Percentiles rank a stretch among this genome's conserved stretches.
These are phyloP conservation scores for Neurospora sp. DNA, from an alignment of 495 filamentous ascomycete genomes.

Conservation along the genomic window DNA sequence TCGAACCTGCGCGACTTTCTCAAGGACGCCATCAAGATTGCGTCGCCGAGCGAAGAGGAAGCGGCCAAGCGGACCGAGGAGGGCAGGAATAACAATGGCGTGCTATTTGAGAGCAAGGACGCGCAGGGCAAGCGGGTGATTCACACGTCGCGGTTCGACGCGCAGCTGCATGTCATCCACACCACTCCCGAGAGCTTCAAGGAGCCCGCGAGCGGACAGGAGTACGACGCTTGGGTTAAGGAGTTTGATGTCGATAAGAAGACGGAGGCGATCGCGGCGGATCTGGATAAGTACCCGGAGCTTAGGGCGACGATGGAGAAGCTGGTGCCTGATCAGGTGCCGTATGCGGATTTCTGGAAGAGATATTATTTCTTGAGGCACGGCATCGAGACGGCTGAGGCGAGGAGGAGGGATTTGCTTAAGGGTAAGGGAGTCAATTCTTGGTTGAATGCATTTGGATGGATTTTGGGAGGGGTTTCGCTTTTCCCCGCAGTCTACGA, in stretches of 20 bases:
- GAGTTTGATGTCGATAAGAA: slow-evolving; percentile 72
- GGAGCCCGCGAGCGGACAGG: slow-evolving; percentile 56
- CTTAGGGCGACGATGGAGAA: slow-evolving; percentile 89
- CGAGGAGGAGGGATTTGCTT: slow-evolving; percentile 76
- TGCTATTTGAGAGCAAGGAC: slow-evolving; percentile 88
- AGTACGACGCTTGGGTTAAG: slow-evolving; percentile 66
- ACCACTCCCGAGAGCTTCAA: slow-evolving; percentile 77
- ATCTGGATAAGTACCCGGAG: slow-evolving; percentile 83
- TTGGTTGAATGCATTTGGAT: background rate
- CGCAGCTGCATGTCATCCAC: slow-evolving; percentile 91
- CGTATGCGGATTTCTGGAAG: slow-evolving; percentile 86
- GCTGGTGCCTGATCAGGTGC: slow-evolving; percentile 79
- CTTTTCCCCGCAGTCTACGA: slow-evolving; percentile 1
- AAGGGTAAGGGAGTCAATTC: slow-evolving; percentile 55
- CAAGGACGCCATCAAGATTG: slow-evolving; percentile 80
- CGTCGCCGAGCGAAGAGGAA: slow-evolving; percentile 43
- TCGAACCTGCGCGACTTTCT: slow-evolving; percentile 85
- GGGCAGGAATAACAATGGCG: slow-evolving; percentile 24
- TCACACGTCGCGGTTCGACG: slow-evolving; percentile 88
- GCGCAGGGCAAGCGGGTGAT: slow-evolving; percentile 81
- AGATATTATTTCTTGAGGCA: slow-evolving; percentile 93
- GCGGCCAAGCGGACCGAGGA: slow-evolving; percentile 21
- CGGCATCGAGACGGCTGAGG: slow-evolving; percentile 92
- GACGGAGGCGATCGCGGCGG: slow-evolving; percentile 73
- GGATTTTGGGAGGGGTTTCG: background rate